Evolutionary conservation across 139 green algal species (phyloP), one percentile per base, ranked within the genome.

Genomic region (Closterium sp.): DNA sequence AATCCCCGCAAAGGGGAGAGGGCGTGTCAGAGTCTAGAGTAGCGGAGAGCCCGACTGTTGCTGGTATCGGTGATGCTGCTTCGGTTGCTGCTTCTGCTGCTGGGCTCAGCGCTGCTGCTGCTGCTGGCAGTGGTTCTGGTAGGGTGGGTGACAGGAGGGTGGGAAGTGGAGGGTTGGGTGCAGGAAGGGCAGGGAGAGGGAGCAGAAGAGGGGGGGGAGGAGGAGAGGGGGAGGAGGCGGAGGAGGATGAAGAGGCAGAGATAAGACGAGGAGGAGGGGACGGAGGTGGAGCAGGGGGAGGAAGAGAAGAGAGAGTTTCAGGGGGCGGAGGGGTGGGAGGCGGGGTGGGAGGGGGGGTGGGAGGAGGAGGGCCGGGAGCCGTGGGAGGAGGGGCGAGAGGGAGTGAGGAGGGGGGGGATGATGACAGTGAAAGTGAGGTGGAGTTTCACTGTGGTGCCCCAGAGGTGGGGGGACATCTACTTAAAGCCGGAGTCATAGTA

Each of bases 391-490:
- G 24, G n/a, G 89, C 27, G 28, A 62, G 30, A 22, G 73, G 31
- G 28, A 89, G 89, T n/a, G 90, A 92, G 32, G 90, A 90, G 9
- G 90, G 90, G 28, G 28, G n/a, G 73, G 62, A 79, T 13, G 19
- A 24, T 11, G 62, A 79, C 62, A 79, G 62, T 79, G 62, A 79
- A 3, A 79, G 17, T 79, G 62, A 79, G 62, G 50, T n/a, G 2
- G 90, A 90, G 1, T 92, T 92, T 62, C 50, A 22, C 32, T 92
- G 90, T 11, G 90, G 90, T 11, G 22, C 31, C 11, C 31, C 70
- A 13, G 90, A 92, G 73, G 45, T 92, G 27, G 90, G 90, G 10
- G 90, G 90, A 3, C 90, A 92, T 27, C 45, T 92, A 3, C 45
- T 92, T 4, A 92, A 92, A 29, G 73, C 73, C 1, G 90, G 70